Evolutionary conservation across 768 basidiomycete species (phyloP).

Genomic region (Zangia roseola): DNA sequence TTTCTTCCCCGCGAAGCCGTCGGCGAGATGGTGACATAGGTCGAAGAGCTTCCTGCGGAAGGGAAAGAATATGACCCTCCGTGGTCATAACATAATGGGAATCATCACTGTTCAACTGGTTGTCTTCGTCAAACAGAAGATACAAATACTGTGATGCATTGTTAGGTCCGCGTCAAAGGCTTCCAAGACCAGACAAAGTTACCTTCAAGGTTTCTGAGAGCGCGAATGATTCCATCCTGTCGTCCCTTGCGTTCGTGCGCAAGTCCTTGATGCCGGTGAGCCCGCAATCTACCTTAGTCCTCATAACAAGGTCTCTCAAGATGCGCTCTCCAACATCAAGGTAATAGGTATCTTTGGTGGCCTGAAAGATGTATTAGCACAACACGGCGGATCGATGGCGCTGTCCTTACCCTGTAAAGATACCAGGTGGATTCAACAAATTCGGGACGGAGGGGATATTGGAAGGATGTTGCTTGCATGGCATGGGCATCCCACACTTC

Average conservation of each 20-base stretch:
- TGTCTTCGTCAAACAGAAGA: slow-evolving; percentile 86
- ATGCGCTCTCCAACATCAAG: slow-evolving; percentile 87
- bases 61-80: slow-evolving; percentile 85
- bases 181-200: slow-evolving; percentile 2
- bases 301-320: slow-evolving; percentile 66
- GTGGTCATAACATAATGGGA: slow-evolving; percentile 93
- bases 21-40: slow-evolving; percentile 58
- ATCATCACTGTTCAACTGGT: slow-evolving; percentile 68
- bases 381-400: neutral
- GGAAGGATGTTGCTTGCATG: slow-evolving; percentile 67
- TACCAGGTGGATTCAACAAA: slow-evolving; percentile 98
- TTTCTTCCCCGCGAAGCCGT: slow-evolving; percentile 60
- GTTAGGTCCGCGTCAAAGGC: slow-evolving; percentile 1
- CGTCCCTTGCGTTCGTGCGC: slow-evolving; percentile 72
- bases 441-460: slow-evolving; percentile 85
- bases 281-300: slow-evolving; percentile 85
- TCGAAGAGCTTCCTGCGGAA: slow-evolving; percentile 55
- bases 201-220: slow-evolving; percentile 92
- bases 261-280: slow-evolving; percentile 81
- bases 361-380: slow-evolving; percentile 44
- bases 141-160: slow-evolving; percentile 71
- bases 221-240: slow-evolving; percentile 97
- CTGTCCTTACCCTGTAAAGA: slow-evolving; percentile 68
- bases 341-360: slow-evolving; percentile 90
- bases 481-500: slow-evolving; percentile 88